Percentiles rank a stretch among this genome's conserved stretches.
These are phyloP conservation scores for Aureobasidium melanogenum DNA, from an alignment of 2,329 filamentous ascomycete species.

Conservation along the genomic window DNA sequence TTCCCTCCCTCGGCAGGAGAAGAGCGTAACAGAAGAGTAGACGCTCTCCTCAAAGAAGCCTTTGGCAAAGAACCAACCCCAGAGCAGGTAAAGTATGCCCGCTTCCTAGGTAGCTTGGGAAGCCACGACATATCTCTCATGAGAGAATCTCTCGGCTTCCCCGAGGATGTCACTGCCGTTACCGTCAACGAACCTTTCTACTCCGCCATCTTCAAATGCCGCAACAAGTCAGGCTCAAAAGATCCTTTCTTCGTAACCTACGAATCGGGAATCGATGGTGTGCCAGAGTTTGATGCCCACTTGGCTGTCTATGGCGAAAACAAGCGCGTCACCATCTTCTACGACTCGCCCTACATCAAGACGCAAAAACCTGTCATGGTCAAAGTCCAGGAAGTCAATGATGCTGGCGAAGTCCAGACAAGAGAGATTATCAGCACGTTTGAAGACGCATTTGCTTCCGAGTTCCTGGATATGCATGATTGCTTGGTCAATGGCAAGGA, in stretches of 20 bases:
- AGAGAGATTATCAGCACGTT: constrained; percentile 36
- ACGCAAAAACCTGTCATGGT: constrained; percentile 42
- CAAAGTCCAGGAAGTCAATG: constrained; percentile 36
- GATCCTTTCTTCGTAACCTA: constrained; percentile 45
- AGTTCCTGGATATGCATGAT: constrained; percentile 33
- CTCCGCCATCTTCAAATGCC: constrained; percentile 36
- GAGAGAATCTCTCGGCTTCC: constrained; percentile 45
- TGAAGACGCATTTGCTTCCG: constrained; percentile 37
- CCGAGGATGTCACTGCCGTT: constrained; percentile 37
- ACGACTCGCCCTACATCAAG: constrained; percentile 52
- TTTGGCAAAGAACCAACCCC: constrained; percentile 26
- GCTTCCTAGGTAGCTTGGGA: constrained; percentile 41
- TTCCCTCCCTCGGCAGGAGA: constrained; percentile 22
- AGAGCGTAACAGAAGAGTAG: constrained; percentile 19
- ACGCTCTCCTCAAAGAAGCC: constrained; percentile 26
- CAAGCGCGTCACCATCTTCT: constrained; percentile 47
- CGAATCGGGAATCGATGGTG: constrained; percentile 46
- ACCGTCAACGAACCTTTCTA: constrained; percentile 35
- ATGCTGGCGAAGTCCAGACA: constrained; percentile 23
- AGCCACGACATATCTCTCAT: constrained; percentile 48
- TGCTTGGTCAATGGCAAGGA: constrained; percentile 30
- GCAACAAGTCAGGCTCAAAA: constrained; percentile 17
- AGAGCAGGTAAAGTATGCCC: constrained; percentile 27
- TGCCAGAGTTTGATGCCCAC: constrained; percentile 46
- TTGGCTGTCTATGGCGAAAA: constrained; percentile 44